Conservation (phyloP, 176 grass and related monocot species). For the Juncus effusus region DNA sequence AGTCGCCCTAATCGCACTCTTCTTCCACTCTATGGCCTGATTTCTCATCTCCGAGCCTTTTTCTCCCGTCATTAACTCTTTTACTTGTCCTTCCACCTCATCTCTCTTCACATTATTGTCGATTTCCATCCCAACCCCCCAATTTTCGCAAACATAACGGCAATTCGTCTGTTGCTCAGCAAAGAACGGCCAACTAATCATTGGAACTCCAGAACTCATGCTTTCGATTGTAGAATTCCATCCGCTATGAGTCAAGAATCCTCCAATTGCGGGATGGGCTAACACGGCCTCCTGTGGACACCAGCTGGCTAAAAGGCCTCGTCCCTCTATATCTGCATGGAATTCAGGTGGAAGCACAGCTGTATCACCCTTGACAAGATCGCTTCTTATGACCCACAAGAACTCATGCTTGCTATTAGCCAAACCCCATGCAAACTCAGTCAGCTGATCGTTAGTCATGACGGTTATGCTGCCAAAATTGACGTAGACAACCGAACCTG, state of each 20-base stretch:
- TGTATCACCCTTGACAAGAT: slow-evolving; percentile 48
- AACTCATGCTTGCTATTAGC: slow-evolving; percentile 42
- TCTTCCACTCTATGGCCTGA: slow-evolving; percentile 39
- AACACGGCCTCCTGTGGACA: slow-evolving; percentile 55
- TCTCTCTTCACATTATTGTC: slow-evolving; percentile 39
- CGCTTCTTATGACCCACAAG: slow-evolving; percentile 55
- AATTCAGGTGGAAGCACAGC: slow-evolving; percentile 44
- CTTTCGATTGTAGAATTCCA: slow-evolving; percentile 73
- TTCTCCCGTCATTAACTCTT: slow-evolving; percentile 42
- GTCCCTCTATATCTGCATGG: slow-evolving; percentile 13
- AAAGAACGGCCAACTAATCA: slow-evolving; percentile 77
- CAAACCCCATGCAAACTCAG: slow-evolving; percentile 69
- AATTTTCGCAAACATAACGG: slow-evolving; percentile 41
- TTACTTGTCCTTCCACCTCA: slow-evolving; percentile 41
- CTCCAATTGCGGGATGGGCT: slow-evolving; percentile 33
- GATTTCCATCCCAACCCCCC: slow-evolving; percentile 52
- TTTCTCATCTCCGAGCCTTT: slow-evolving; percentile 41
- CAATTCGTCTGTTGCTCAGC: slow-evolving; percentile 54
- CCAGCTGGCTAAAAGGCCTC: slow-evolving; percentile 45
- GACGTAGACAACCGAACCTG: slow-evolving; percentile 61
- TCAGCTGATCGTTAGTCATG: slow-evolving; percentile 34
- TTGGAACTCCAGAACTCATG: slow-evolving; percentile 47
- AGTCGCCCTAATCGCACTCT: slow-evolving; percentile 29
- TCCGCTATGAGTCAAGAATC: slow-evolving; percentile 70
- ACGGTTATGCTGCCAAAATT: slow-evolving; percentile 79